Evolutionary conservation across 345 rosid genomes (phyloP), one percentile per base, ranked within the genome.

Genomic region (Alliaria petiolata): DNA sequence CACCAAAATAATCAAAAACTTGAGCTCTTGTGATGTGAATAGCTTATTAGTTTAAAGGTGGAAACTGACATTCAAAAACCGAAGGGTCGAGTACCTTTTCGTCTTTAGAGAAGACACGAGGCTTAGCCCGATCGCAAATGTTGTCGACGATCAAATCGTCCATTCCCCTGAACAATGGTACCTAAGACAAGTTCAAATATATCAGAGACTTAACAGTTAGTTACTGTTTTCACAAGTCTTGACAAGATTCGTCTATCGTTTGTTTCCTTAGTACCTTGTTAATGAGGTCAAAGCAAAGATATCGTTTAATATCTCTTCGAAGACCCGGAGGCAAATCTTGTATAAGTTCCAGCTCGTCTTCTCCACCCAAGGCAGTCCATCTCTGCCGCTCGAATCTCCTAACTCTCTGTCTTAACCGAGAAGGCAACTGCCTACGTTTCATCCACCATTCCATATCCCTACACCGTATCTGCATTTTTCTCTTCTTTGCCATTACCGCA

Each of bases 371-470:
- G 33, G 79, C 69, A 7, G 77, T 75, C 93, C 98, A 93, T 52
- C 82, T 87, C 49, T 90, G 92, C 50, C 80, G 79, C 47, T 90
- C 97, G 26, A 69, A 93, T 70, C 83, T 90, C 39, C 93, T 88
- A 13, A 93, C 97, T 79, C 98, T 79, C 39, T 82, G 85, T 69
- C 97, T 81, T 74, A 90, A 70, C 52, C 79, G 73, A 22, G 91
- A 87, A 9, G 98, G 97, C 56, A 93, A 70, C 80, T 93, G 98
- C 75, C 98, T 81, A 56, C 97, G 73, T 63, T 81, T 83, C 98
- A 90, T 90, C 98, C 97, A 93, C 97, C 97, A 87, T 62, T 89
- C 96, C 80, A 93, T 77, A 54, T 93, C 96, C 26, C 92, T 68
- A 67, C 86, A 81, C 26, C 92, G 83, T 73, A 93, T 75, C 79